Base-by-base conservation (phyloP, 768 basidiomycete species). In the Mycena maculata region DNA sequence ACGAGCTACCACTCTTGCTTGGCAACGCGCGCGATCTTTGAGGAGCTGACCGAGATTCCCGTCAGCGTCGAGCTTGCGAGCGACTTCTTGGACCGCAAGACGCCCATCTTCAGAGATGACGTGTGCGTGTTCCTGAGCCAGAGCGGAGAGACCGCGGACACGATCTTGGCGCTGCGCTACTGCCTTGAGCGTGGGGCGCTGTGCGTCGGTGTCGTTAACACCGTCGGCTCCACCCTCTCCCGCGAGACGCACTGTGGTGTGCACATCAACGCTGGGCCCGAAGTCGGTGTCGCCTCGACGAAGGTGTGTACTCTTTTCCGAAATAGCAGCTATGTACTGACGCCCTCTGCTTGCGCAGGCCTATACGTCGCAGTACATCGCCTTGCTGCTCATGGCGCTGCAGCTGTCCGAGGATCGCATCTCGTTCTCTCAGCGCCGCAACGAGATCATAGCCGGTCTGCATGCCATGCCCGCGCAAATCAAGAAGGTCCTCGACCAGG, bases 201-300 rank as follows among this genome's bases (percentile, higher is more conserved):
- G 47, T 96, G 94, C 76, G 88, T 99, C 49, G 98, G 98, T 83
- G 94, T 99, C 55, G 96, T 99, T 79, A 99, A 99, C 84, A 96
- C 95, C 38, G 98, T 99, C 74, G 98, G 98, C 53, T 98, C 96
- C 25, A 98, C 97, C 4, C 88, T 99, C 73, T 98, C 97, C 45
- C 93, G 97, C 76, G 96, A 99, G 82, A 96, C 96, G 3, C 98
- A 99, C 83, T 98, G 96, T 70, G 98, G 98, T 92, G 91, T 99
- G 57, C 98, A 99, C 83, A 98, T 99, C 84, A 99, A 99, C 76
- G 98, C 96, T 74, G 96, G 96, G 22, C 96, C 96, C 59, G 96
- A 99, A 84, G 96, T 99, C 71, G 97, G 98, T 86, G 98, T 99
- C 65, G 98, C 98, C 7, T 98, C 96, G 20, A 99, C 98, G 65